These are phyloP conservation scores for Chlamydomonas asymmetrica DNA, from an alignment of 139 green algal species.

Conservation along the genomic window DNA sequence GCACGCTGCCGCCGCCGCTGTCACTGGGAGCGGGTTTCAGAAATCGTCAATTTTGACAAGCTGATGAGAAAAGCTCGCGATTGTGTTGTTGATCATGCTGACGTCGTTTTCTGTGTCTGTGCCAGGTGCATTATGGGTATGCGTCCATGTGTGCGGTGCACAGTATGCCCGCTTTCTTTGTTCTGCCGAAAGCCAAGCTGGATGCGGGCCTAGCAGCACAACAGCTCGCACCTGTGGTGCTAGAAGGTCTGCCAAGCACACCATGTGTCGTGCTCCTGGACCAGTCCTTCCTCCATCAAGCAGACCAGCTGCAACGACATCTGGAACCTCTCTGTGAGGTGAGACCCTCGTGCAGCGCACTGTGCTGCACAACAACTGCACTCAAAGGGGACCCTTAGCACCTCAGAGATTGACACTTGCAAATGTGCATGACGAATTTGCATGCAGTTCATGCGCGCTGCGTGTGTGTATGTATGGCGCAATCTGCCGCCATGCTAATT, in stretches of 20 bases:
- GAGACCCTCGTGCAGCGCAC: background rate
- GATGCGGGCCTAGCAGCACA: constrained; percentile 9
- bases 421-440: no score
- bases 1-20: background rate
- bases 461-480: no score
- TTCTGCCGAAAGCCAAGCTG: constrained; percentile 62
- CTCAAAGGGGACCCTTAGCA: no score
- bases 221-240: no score
- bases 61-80: background rate
- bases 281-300: background rate
- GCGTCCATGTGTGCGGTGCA: constrained; percentile 78
- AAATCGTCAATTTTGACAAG: background rate
- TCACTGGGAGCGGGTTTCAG: background rate
- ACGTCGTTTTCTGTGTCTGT: background rate
- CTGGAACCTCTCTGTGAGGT: background rate
- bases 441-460: no score
- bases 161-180: constrained; percentile 75
- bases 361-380: no score
- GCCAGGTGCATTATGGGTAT: constrained; percentile 87
- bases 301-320: background rate
- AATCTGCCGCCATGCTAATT: no score
- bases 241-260: no score
- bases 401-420: no score
- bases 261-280: background rate
- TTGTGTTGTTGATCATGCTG: background rate